phyloP scores from a whole-genome alignment of 805 yeast species.

The Jamesozyma lodderae region DNA sequence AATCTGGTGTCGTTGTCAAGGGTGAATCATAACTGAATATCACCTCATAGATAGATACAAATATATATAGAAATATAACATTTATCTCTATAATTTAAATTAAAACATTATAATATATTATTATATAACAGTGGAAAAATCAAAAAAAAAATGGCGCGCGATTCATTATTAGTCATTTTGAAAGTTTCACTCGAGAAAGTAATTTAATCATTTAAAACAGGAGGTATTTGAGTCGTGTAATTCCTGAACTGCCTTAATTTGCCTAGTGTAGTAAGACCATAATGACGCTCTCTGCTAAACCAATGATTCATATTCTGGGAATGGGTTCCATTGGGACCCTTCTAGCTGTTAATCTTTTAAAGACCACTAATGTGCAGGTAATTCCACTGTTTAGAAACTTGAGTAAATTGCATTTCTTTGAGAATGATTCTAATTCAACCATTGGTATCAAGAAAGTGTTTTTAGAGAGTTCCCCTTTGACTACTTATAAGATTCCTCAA shows the following conservation, averaged over 20 bases:
- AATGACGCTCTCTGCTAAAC: constrained; percentile 14
- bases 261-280: too few species aligned
- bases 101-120: too few species aligned
- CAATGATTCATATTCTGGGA: constrained; percentile 26
- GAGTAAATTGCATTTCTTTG: constrained; percentile 20
- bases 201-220: too few species aligned
- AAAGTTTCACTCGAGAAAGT: too few species aligned
- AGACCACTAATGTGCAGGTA: constrained; percentile 16
- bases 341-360: constrained; percentile 22
- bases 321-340: constrained; percentile 31
- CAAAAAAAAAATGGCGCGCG: too few species aligned
- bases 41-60: too few species aligned
- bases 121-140: too few species aligned
- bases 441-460: constrained; percentile 22
- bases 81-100: too few species aligned
- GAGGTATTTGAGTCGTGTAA: too few species aligned
- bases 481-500: constrained; percentile 5
- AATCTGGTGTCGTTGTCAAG: constrained; percentile 48
- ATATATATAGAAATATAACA: too few species aligned
- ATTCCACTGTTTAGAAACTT: constrained; percentile 28
- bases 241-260: too few species aligned
- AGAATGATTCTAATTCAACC: constrained; percentile 11
- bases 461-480: constrained; percentile 10
- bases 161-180: too few species aligned
- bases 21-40: constrained; percentile 36